These are phyloP conservation scores for Volutella citrinella DNA, from an alignment of 2,329 filamentous ascomycete genomes.

Conservation along the genomic window DNA sequence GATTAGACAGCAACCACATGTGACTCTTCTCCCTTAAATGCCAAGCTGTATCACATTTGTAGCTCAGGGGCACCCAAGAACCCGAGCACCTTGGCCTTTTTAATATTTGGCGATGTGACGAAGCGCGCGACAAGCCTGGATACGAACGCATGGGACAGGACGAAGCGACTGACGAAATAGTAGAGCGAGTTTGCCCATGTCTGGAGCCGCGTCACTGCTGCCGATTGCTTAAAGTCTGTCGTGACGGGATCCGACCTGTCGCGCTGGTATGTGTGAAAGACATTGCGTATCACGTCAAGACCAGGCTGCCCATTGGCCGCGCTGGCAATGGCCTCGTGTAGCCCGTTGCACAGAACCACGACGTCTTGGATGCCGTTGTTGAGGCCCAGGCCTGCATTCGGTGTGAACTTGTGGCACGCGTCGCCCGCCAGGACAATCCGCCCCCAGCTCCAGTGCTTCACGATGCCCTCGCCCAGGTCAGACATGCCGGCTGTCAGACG, in stretches of 20 bases:
- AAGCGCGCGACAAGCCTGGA: slow-evolving; percentile 6
- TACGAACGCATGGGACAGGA: slow-evolving; percentile 10
- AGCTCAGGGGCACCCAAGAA: slow-evolving; percentile 11
- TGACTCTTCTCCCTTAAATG: no score
- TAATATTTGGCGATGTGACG: slow-evolving; percentile 9
- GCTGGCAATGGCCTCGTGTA: slow-evolving; percentile 1
- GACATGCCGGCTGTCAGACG: slow-evolving; percentile 16
- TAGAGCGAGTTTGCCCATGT: slow-evolving; percentile 23
- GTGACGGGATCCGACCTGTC: slow-evolving; percentile 11
- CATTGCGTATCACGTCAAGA: slow-evolving; percentile 2
- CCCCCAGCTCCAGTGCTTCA: slow-evolving; percentile 22
- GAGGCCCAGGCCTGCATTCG: slow-evolving; percentile 28
- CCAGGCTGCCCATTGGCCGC: not conserved
- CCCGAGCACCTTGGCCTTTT: slow-evolving; percentile 15
- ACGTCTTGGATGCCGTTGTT: slow-evolving; percentile 18
- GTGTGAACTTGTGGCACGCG: slow-evolving; percentile 32
- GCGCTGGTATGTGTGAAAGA: slow-evolving; percentile 18
- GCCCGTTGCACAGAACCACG: slow-evolving; percentile 3
- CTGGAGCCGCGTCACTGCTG: slow-evolving; percentile 20
- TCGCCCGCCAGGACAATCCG: slow-evolving; percentile 32
- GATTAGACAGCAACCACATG: no score
- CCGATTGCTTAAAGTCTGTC: slow-evolving; percentile 14
- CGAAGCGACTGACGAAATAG: slow-evolving; percentile 19
- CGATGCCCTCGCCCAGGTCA: slow-evolving; percentile 31
- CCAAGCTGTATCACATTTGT: no score